Evolutionary conservation across 345 rosid genomes (phyloP).

Genomic region (Arabidopsis thaliana): DNA sequence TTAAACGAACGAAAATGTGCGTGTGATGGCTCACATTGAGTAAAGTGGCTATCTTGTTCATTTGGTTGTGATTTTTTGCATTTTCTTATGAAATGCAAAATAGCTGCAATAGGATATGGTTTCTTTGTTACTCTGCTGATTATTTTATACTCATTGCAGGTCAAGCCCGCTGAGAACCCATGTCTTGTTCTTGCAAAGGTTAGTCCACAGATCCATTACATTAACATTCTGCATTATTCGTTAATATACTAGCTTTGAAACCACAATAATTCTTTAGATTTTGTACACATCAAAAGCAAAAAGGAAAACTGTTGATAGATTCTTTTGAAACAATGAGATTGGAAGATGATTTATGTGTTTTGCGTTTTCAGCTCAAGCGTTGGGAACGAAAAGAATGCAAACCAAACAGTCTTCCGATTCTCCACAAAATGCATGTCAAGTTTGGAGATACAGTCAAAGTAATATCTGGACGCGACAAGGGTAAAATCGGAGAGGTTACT

Average conservation of each 20-base stretch:
- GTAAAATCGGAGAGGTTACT: conserved; percentile 80
- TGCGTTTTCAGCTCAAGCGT: conserved; percentile 65
- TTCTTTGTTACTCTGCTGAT: conserved; percentile 20
- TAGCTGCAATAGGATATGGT: neutral
- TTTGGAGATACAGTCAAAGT: conserved; percentile 86
- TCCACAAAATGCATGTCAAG: conserved; percentile 94
- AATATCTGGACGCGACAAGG: conserved; percentile 84
- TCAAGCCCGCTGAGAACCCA: conserved; percentile 59
- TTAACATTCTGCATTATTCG: neutral
- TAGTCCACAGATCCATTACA: neutral
- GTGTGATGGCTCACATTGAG: neutral
- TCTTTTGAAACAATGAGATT: neutral
- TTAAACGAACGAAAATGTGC: neutral
- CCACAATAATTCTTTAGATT: neutral
- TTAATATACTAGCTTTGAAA: conserved; percentile 10
- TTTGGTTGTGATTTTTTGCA: conserved; percentile 9
- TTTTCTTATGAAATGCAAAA: conserved; percentile 14
- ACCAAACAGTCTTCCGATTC: conserved; percentile 86
- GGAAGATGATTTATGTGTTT: conserved; percentile 2
- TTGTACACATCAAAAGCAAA: neutral
- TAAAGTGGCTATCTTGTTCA: neutral
- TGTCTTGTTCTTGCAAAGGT: conserved; percentile 75
- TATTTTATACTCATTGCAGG: conserved; percentile 55
- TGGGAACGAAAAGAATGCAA: conserved; percentile 95
- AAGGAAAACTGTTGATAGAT: neutral